Percentiles rank a stretch among this genome's conserved stretches.
Evolutionary conservation across 192 early-diverging fungal species (phyloP).

Genomic region (Nowakowskiella sp.): DNA sequence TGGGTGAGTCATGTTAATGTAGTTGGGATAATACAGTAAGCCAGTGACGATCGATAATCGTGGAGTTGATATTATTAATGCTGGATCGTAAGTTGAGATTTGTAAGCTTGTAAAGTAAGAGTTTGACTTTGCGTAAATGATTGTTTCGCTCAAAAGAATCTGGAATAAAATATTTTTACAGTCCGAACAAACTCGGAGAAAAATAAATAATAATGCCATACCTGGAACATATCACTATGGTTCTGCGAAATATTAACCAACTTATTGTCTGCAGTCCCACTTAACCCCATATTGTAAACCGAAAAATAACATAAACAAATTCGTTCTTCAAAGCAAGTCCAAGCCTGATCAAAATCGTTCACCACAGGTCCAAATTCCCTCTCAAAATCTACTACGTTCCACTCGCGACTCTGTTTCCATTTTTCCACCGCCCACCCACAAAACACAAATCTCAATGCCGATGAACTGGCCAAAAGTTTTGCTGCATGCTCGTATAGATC

Average conservation of each 20-base stretch:
- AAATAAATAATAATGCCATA: conserved; percentile 22
- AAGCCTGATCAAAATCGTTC: conserved; percentile 54
- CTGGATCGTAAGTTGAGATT: conserved; percentile 49
- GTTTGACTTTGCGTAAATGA: conserved; percentile 33
- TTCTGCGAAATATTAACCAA: too few species aligned
- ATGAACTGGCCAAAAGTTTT: conserved; percentile 47
- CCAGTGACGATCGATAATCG: conserved; percentile 51
- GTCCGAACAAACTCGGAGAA: neutral
- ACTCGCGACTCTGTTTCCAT: neutral
- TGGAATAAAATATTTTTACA: conserved; percentile 31
- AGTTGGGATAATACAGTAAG: conserved; percentile 42
- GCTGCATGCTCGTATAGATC: conserved; percentile 41
- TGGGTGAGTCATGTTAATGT: conserved; percentile 44
- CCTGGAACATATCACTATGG: conserved; percentile 45
- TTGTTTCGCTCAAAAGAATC: conserved; percentile 55
- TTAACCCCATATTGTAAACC: conserved; percentile 36
- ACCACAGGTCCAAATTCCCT: conserved; percentile 45
- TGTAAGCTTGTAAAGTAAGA: conserved; percentile 29
- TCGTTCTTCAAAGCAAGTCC: conserved; percentile 60
- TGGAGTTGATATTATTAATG: conserved; percentile 49
- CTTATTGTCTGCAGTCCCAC: conserved; percentile 29
- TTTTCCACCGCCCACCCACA: conserved; percentile 18
- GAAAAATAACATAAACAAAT: conserved; percentile 66
- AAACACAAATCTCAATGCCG: conserved; percentile 46
- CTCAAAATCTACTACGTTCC: conserved; percentile 2